A percentile compares a stretch with the other conserved stretches of the same genome.
Conservation (phyloP, 2,329 filamentous ascomycete genomes). For the Pestalotiopsis sp. region DNA sequence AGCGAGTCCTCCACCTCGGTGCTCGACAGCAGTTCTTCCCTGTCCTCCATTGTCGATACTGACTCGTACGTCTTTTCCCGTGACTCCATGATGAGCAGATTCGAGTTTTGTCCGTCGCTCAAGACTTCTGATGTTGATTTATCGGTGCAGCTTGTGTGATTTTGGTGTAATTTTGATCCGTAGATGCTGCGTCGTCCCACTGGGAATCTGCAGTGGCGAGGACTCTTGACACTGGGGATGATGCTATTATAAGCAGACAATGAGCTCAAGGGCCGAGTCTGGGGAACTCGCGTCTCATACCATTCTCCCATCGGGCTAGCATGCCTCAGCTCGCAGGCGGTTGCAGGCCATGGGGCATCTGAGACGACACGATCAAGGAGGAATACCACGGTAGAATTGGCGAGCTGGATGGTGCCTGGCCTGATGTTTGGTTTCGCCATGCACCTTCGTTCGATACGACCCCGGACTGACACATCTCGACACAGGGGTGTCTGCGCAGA, state of each 20-base stretch:
- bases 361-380: background rate
- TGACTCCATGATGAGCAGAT: constrained; percentile 13
- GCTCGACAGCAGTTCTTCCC: constrained; percentile 30
- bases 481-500: background rate
- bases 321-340: background rate
- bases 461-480: constrained; percentile 7
- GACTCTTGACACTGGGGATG: background rate
- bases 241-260: background rate
- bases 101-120: background rate
- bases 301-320: background rate
- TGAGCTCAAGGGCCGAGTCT: background rate
- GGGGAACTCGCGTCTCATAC: background rate
- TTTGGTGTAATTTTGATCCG: too few species aligned
- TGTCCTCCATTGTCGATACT: constrained; percentile 27
- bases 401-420: background rate
- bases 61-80: constrained; percentile 24
- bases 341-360: constrained; percentile 6
- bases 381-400: background rate
- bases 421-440: constrained; percentile 12
- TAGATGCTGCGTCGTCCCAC: too few species aligned
- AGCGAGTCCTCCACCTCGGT: constrained; percentile 39
- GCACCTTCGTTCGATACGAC: background rate
- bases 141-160: background rate
- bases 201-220: background rate
- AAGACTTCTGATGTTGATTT: background rate